Base-by-base conservation (phyloP, 352 stramenopile species). In the Phytophthora constricta region DNA sequence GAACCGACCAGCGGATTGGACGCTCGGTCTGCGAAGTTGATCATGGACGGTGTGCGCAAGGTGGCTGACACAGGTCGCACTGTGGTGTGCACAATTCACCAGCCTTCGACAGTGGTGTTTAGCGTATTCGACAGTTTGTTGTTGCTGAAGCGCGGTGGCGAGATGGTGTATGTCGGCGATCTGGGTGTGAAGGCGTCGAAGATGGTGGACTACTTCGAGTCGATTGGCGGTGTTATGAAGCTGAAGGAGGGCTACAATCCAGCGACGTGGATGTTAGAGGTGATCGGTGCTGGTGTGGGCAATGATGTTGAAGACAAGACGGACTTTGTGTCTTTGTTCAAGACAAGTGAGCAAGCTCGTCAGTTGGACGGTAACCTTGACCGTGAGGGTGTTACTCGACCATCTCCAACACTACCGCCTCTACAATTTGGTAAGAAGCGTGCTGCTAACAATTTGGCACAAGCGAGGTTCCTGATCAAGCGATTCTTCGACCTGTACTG, bases 1-100 rank as follows among this genome's bases (percentile, higher is more conserved):
- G 76, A 88, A 31, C 89, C 89, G 4, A 97, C 84, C 20, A 87
- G 68, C 57, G 90, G 91, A 16, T 65, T 98, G 11, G 90, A 97
- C 67, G 81, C 79, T 31, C 90, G 81, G 37, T 82, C 75, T 2
- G 91, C 90, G 5, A 82, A 93, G 25, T 70, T 90, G 49, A 62
- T 97, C n/a, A 89, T 96, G 56, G 70, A 89, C n/a, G 77, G 92
- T 0, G 72, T 96, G 16, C 82, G 88, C 42, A 88, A 90, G 31
- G 76, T 95, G 37, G 85, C 87, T 0, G 43, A 50, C 25, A 72
- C 73, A 14, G 84, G 86, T n/a, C 49, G 74, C 9, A 90, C 79
- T 13, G 77, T 97, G 14, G 58, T 96, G 0, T 95, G 91, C 39
- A 97, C 89, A 9, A 98, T 97, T 66, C 92, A 98, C 60, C 92